phyloP scores from a whole-genome alignment of 2,329 filamentous ascomycete species.

The Ceratocystis albifundus region DNA sequence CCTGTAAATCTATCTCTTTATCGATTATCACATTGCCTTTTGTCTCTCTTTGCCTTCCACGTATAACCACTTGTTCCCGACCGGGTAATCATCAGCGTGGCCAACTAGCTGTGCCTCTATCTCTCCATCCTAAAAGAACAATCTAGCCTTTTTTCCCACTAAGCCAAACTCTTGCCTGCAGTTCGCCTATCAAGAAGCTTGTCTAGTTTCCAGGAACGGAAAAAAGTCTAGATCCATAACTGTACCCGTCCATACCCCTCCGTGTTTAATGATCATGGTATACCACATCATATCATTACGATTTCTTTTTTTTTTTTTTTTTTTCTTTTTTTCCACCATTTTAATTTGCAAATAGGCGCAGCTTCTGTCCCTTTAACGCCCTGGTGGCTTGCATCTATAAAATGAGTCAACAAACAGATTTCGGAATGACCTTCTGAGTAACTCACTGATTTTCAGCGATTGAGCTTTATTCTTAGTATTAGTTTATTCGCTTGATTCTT shows the following conservation, averaged over 20 bases:
- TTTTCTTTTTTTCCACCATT: no score
- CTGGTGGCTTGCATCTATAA: no score
- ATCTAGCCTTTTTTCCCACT: background rate
- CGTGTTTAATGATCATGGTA: background rate
- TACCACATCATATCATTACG: no score
- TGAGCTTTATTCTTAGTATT: background rate
- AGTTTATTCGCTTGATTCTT: background rate
- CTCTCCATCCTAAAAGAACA: background rate
- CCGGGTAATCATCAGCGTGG: slow-evolving; percentile 3
- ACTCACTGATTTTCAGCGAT: background rate
- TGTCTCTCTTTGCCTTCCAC: background rate
- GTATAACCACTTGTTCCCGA: background rate
- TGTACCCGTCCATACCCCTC: background rate
- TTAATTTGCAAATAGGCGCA: no score
- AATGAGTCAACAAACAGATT: no score
- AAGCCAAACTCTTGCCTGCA: background rate
- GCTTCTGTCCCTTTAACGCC: no score
- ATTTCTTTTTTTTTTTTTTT: no score
- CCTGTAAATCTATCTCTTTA: slow-evolving; percentile 8
- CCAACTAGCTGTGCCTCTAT: background rate
- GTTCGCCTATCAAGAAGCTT: background rate
- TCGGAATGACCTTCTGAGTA: no score
- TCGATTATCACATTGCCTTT: background rate
- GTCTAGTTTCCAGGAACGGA: background rate
- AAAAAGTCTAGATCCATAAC: background rate